Evolutionary conservation across 2,329 filamentous ascomycete species (phyloP).

Genomic region (Sporothrix phasma): DNA sequence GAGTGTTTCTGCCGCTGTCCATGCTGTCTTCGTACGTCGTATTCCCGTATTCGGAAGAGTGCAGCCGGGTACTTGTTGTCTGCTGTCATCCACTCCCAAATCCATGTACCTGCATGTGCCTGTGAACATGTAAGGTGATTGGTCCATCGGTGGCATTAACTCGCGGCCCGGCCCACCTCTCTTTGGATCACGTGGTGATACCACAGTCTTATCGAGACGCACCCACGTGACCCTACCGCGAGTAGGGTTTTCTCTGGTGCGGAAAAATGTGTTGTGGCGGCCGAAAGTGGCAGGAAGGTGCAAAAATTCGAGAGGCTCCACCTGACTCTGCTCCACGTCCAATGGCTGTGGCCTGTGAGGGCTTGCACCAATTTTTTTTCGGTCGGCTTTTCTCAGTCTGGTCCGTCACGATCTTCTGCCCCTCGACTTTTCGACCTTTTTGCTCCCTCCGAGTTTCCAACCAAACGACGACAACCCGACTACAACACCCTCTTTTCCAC

Average conservation of each 20-base stretch:
- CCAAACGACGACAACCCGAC: background rate
- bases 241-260: slow-evolving; percentile 5
- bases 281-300: slow-evolving; percentile 3
- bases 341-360: background rate
- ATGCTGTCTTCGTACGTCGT: background rate
- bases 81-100: background rate
- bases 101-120: background rate
- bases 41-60: too few relatives aligned
- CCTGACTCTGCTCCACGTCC: too few relatives aligned
- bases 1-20: too few relatives aligned
- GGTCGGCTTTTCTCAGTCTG: background rate
- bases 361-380: slow-evolving; percentile 4
- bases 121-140: slow-evolving; percentile 1
- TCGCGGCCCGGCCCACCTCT: too few relatives aligned
- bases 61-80: background rate
- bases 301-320: slow-evolving; percentile 6
- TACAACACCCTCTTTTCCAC: background rate
- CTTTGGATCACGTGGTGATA: background rate
- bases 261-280: slow-evolving; percentile 13
- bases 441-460: background rate
- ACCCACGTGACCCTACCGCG: background rate
- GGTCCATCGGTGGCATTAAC: too few relatives aligned
- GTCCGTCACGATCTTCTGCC: background rate
- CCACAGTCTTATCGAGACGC: too few relatives aligned
- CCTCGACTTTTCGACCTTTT: background rate